phyloP scores from a whole-genome alignment of 371 early-diverging fungal genomes.

The Zopfochytrium polystomum region DNA sequence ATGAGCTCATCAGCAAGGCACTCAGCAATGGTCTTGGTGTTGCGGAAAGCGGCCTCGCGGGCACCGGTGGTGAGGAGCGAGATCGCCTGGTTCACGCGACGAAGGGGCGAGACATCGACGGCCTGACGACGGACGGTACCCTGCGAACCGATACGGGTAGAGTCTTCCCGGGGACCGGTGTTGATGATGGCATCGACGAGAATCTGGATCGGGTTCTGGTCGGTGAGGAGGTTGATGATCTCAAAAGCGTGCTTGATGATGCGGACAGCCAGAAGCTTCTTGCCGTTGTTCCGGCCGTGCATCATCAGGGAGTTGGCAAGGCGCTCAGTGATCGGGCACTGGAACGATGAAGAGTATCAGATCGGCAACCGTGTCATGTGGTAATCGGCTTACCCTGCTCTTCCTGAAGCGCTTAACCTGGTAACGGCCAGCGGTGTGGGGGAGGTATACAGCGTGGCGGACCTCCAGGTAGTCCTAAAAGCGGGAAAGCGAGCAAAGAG shows the following conservation, averaged over 20 bases:
- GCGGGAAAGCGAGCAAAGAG: not conserved
- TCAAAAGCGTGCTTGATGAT: conserved; percentile 99
- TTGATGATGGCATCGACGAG: conserved; percentile 99
- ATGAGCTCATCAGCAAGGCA: conserved; percentile 99
- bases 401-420: conserved; percentile 97
- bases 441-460: conserved; percentile 91
- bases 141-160: conserved; percentile 99
- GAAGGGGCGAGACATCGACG: conserved; percentile 99
- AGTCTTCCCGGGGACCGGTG: conserved; percentile 99
- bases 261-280: conserved; percentile 99
- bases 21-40: conserved; percentile 99
- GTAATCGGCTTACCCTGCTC: conserved; percentile 64
- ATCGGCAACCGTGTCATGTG: not conserved
- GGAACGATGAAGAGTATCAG: conserved; percentile 7
- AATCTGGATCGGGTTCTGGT: conserved; percentile 98
- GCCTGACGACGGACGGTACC: conserved; percentile 99
- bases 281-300: conserved; percentile 99
- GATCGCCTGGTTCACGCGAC: conserved; percentile 99
- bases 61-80: conserved; percentile 95
- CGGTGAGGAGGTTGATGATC: conserved; percentile 98
- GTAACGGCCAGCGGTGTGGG: conserved; percentile 98
- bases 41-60: conserved; percentile 87
- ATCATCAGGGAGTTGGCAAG: conserved; percentile 99
- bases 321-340: conserved; percentile 99
- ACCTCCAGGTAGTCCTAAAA: conserved; percentile 89